phyloP scores from a whole-genome alignment of 2,329 filamentous ascomycete species.

The Sarocladiaceae sp. region DNA sequence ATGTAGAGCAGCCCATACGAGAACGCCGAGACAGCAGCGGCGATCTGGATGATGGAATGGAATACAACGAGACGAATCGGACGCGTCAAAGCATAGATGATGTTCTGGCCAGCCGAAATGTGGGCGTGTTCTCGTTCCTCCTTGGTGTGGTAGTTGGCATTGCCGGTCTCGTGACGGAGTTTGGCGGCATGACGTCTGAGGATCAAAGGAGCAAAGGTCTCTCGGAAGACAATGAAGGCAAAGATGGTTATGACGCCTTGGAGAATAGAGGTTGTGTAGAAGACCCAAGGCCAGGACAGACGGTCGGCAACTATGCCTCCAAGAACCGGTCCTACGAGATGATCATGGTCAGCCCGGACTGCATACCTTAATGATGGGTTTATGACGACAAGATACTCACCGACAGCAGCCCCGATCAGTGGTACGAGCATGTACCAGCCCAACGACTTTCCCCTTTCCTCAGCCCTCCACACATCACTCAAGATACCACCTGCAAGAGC shows the following conservation, averaged over 20 bases:
- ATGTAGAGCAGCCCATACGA: conserved; percentile 60
- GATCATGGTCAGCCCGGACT: neutral
- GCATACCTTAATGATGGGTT: neutral
- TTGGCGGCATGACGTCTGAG: conserved; percentile 25
- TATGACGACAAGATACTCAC: conserved; percentile 14
- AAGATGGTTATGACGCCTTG: conserved; percentile 29
- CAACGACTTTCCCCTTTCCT: conserved; percentile 36
- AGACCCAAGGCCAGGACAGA: conserved; percentile 38
- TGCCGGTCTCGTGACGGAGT: conserved; percentile 25
- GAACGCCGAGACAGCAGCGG: conserved; percentile 50
- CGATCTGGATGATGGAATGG: conserved; percentile 54
- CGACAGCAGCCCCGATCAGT: conserved; percentile 31
- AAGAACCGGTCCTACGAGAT: conserved; percentile 26
- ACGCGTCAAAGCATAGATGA: conserved; percentile 37
- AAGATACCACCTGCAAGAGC: conserved; percentile 40
- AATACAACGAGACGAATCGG: conserved; percentile 50
- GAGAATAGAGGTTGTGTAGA: conserved; percentile 37
- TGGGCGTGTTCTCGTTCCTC: conserved; percentile 22
- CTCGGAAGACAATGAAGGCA: conserved; percentile 25
- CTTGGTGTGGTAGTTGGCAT: conserved; percentile 25
- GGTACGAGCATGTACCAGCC: conserved; percentile 32
- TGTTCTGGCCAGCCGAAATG: neutral
- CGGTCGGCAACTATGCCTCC: conserved; percentile 31
- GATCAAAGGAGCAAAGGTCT: conserved; percentile 32
- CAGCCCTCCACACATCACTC: conserved; percentile 38